Base-by-base conservation (phyloP, 2,329 filamentous ascomycete species). In the Stachybotrys elegans region DNA sequence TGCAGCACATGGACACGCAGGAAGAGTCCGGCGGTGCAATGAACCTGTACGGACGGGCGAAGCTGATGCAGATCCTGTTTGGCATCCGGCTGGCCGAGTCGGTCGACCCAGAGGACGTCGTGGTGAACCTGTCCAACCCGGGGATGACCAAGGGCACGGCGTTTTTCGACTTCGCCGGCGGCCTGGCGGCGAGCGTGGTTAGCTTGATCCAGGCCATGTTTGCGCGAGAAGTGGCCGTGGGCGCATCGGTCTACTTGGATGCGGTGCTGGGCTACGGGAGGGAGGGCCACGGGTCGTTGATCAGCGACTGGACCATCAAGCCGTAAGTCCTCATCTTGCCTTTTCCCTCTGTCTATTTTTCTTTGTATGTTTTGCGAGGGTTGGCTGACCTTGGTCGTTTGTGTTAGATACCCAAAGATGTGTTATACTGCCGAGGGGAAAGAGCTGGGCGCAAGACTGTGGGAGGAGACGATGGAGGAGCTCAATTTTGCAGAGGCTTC, bases 81-180 rank as follows among this genome's bases (percentile, higher is more conserved):
- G 50, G 60, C 3, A 50, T 52, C 48, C 65, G 67, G 42, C 49
- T 73, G 0, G 54, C 51, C 6, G 62, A 69, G 14, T 57, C 59
- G 17, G 59, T 73, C 1, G 58, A 57, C 2, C 48, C 65, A 0
- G 61, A 71, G 2, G 63, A 72, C 27, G 65, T 73, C 0, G 48
- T 70, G 7, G 56, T 77, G 31, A 78, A 75, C 42, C 47, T 73
- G 2, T 70, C 68, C 1, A 71, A 73, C 17, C 74, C 74, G 1
- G 73, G 69, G 0, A 59, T 65, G 36, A 59, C 66, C 7, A 65
- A 59, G 27, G 71, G 68, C 3, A 77, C 75, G 0, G 51, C 56
- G 0, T 57, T 79, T 3, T 48, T 53, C n/a, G 62, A 66, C 1
- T 62, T 69, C 2, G 46, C 54, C 2, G 46, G 46, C 11, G 43